A percentile compares a stretch with the other conserved stretches of the same genome.
Evolutionary conservation across 495 filamentous ascomycete species (phyloP).

Genomic region (Lepidopterella palustris): DNA sequence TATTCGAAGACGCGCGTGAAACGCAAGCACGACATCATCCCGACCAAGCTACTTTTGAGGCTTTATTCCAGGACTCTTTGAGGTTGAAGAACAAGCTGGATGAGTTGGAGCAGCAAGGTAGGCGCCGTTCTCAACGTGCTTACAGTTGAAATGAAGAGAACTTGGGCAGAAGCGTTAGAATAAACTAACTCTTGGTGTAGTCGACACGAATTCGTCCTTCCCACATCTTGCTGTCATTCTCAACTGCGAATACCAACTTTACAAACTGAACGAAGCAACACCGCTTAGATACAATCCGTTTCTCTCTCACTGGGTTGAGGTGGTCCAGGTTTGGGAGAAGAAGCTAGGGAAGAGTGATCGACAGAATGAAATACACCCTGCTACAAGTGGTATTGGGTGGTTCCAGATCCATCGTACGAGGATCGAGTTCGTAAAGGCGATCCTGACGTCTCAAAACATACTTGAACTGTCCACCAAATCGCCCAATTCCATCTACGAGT

Average conservation of each 20-base stretch:
- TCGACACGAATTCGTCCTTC: constrained; percentile 4
- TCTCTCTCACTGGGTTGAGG: constrained; percentile 42
- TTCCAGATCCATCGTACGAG: background rate
- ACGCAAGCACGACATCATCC: background rate
- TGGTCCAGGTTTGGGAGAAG: constrained; percentile 25
- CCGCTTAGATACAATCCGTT: constrained; percentile 36
- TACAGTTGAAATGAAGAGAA: background rate
- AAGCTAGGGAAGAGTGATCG: background rate
- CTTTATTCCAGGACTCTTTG: constrained; percentile 21
- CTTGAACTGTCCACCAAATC: background rate
- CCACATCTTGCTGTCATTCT: constrained; percentile 17
- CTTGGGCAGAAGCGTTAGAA: background rate
- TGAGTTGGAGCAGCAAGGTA: constrained; percentile 21
- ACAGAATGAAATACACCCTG: background rate
- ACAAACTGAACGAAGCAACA: constrained; percentile 20
- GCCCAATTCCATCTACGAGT: background rate
- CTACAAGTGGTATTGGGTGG: background rate
- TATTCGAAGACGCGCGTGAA: background rate
- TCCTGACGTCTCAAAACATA: background rate
- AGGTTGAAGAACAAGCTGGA: constrained; percentile 28
- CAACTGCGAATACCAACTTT: constrained; percentile 31
- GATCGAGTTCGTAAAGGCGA: constrained; percentile 13
- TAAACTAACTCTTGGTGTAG: background rate
- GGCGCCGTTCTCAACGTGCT: background rate
- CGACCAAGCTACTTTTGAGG: background rate